These are phyloP conservation scores for Eucalyptus urophylla DNA, from an alignment of 345 rosid species.

Conservation along the genomic window DNA sequence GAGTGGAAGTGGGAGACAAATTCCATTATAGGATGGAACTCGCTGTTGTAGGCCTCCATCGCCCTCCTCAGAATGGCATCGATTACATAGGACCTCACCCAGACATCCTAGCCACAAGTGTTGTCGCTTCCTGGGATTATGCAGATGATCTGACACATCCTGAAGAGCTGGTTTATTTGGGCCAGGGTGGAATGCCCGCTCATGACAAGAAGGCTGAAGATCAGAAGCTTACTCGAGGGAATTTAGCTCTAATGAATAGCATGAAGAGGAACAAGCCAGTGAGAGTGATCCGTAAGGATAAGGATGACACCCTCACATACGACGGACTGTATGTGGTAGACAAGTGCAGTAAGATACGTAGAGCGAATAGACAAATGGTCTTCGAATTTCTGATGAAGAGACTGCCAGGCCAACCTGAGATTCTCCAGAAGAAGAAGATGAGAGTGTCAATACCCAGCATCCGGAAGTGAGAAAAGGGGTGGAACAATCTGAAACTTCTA, in stretches of 20 bases:
- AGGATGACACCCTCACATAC: not conserved
- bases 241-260: conserved; percentile 2
- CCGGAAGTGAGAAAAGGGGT: not conserved
- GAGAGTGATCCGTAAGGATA: not conserved
- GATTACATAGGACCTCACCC: not conserved
- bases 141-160: not conserved
- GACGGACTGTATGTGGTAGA: not conserved
- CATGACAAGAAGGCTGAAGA: not conserved
- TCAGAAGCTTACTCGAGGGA: conserved; percentile 5
- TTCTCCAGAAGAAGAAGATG: not conserved
- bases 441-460: not conserved
- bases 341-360: not conserved
- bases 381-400: not conserved
- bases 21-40: conserved; percentile 1
- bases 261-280: not conserved
- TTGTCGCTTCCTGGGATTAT: conserved; percentile 1
- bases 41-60: not conserved
- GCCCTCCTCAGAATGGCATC: not conserved
- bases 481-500: not conserved
- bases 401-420: not conserved
- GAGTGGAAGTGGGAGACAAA: conserved; percentile 3
- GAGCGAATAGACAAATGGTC: not conserved
- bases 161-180: not conserved
- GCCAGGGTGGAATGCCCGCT: not conserved
- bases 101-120: not conserved